phyloP scores from a whole-genome alignment of 495 filamentous ascomycete species.

The Aspergillus nidulans region DNA sequence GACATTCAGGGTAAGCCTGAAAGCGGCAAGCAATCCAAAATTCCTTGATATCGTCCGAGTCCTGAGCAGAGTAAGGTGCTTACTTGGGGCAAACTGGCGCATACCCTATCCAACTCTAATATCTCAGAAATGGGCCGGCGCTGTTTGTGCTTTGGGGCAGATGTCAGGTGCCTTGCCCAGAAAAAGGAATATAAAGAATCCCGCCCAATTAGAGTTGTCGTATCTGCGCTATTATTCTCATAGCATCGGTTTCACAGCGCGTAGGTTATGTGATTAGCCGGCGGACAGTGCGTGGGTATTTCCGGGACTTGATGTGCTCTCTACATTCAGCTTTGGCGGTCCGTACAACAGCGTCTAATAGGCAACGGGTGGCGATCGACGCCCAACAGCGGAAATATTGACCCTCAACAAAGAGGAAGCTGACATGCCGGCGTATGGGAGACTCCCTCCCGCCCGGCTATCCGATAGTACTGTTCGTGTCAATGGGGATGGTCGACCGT shows the following conservation, averaged over 20 bases:
- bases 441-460: neutral
- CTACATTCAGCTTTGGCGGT: no score
- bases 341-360: neutral
- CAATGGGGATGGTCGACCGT: neutral
- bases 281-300: neutral
- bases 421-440: neutral
- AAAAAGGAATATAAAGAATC: neutral
- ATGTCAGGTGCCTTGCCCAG: neutral
- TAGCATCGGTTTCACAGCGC: neutral
- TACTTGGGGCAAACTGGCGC: neutral
- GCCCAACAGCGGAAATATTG: neutral
- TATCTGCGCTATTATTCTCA: neutral
- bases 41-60: neutral
- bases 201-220: neutral
- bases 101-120: slow-evolving; percentile 5
- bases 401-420: neutral
- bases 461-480: neutral
- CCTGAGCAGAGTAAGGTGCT: neutral
- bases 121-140: neutral
- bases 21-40: neutral
- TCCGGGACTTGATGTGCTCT: neutral
- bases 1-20: neutral
- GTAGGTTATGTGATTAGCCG: neutral
- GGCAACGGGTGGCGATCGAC: neutral
- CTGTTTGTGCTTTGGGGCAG: neutral